These are phyloP conservation scores for Acer yangbiense DNA, from an alignment of 345 rosid species.

Conservation along the genomic window DNA sequence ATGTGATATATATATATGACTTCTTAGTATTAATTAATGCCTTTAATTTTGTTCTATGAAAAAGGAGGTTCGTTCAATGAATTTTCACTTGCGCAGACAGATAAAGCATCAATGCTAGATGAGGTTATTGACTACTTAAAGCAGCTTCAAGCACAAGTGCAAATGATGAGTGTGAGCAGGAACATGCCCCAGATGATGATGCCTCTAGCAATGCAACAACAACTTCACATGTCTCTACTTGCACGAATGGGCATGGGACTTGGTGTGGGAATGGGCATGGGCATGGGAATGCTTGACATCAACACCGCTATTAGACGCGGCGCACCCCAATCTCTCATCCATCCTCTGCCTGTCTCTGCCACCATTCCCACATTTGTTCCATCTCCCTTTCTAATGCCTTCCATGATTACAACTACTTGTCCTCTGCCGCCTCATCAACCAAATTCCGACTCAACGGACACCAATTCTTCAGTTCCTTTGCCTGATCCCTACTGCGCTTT, in stretches of 20 bases:
- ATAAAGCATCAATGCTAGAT: conserved; percentile 63
- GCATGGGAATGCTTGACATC: conserved; percentile 32
- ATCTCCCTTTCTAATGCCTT: conserved; percentile 30
- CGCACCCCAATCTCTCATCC: conserved; percentile 22
- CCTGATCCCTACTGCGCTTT: conserved; percentile 50
- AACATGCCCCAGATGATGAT: conserved; percentile 55
- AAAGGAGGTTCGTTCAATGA: neutral
- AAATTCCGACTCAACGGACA: conserved; percentile 15
- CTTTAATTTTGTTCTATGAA: too few species aligned
- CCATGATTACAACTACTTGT: conserved; percentile 15
- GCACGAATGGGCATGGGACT: conserved; percentile 45
- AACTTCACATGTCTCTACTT: conserved; percentile 57
- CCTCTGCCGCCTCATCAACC: conserved; percentile 9
- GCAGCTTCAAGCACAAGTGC: conserved; percentile 59
- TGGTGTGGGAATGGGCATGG: conserved; percentile 41
- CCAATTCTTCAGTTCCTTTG: conserved; percentile 20
- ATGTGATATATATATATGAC: too few species aligned
- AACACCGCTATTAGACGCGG: conserved; percentile 11
- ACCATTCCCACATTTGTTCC: conserved; percentile 26
- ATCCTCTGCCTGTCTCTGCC: conserved; percentile 2
- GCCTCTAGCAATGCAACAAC: conserved; percentile 31
- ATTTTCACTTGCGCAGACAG: conserved; percentile 39
- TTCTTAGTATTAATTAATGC: too few species aligned
- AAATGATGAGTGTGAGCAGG: conserved; percentile 38
- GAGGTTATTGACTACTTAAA: conserved; percentile 64